phyloP scores from a whole-genome alignment of 208 protist genomes.

The Angomonas deanei region DNA sequence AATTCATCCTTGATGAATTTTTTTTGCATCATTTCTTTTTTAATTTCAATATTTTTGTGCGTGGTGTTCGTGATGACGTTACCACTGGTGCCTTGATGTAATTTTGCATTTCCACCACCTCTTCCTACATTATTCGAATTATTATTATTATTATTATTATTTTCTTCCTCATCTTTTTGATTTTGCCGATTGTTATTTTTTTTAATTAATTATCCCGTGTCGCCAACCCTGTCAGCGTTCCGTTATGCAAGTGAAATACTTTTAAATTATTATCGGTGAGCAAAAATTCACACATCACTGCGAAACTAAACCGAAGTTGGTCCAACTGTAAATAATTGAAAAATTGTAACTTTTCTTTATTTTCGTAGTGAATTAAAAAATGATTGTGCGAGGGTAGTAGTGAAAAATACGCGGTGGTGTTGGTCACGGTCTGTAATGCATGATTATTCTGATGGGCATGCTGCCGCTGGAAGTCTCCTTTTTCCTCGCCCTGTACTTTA shows the following conservation, averaged over 20 bases:
- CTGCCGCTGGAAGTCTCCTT: constrained; percentile 7
- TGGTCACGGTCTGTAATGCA: constrained; percentile 28
- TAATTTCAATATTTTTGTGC: constrained; percentile 33
- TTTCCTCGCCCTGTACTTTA: constrained; percentile 44
- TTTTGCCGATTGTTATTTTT: constrained; percentile 42
- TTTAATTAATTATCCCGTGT: constrained; percentile 54
- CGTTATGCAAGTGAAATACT: constrained; percentile 22
- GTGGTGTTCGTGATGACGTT: constrained; percentile 51
- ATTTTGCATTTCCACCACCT: constrained; percentile 13
- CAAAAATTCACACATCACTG: constrained; percentile 62
- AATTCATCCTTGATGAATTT: constrained; percentile 55
- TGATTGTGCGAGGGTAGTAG: constrained; percentile 55
- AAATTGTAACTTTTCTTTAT: constrained; percentile 26
- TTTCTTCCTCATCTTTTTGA: not conserved
- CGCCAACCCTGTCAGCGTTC: constrained; percentile 55
- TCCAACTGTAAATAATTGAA: constrained; percentile 76
- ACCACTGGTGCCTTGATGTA: constrained; percentile 30
- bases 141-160: constrained; percentile 1
- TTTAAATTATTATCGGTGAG: constrained; percentile 35
- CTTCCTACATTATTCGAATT: constrained; percentile 4
- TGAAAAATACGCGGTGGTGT: constrained; percentile 56
- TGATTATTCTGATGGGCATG: constrained; percentile 1
- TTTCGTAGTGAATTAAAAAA: constrained; percentile 72
- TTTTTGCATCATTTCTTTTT: constrained; percentile 43
- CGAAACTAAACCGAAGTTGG: constrained; percentile 66